Evolutionary conservation across 192 early-diverging fungal genomes (phyloP).

Genomic region (Dissophora globulifera): DNA sequence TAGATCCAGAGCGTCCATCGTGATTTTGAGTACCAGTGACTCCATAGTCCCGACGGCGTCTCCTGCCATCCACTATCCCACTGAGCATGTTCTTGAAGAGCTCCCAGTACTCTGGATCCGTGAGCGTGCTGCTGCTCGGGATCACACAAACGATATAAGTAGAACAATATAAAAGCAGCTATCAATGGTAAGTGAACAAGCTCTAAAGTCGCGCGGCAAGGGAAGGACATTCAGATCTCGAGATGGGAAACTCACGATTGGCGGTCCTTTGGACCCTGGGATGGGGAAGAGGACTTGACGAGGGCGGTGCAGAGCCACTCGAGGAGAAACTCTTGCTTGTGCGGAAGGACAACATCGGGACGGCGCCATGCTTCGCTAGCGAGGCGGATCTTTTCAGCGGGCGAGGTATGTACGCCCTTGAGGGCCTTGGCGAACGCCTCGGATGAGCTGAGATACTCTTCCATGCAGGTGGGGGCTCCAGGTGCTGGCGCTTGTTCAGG

Average conservation of each 20-base stretch:
- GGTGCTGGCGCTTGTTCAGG: too few species aligned
- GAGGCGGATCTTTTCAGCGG: conserved; percentile 39
- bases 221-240: too few species aligned
- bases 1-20: background rate
- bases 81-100: conserved; percentile 37
- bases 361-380: conserved; percentile 46
- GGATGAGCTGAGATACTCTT: conserved; percentile 42
- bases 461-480: conserved; percentile 10
- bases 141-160: too few species aligned
- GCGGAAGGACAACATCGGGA: conserved; percentile 37
- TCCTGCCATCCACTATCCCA: conserved; percentile 22
- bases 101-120: conserved; percentile 46
- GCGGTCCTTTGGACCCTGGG: conserved; percentile 26
- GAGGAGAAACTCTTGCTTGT: conserved; percentile 54
- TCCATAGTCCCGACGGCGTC: conserved; percentile 3
- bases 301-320: conserved; percentile 53
- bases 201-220: too few species aligned
- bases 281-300: conserved; percentile 33
- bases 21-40: background rate
- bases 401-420: conserved; percentile 34
- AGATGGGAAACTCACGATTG: conserved; percentile 33
- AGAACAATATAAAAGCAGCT: too few species aligned
- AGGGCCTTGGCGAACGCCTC: conserved; percentile 51
- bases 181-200: too few species aligned
- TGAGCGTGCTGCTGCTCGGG: too few species aligned